phyloP scores from a whole-genome alignment of 1,284 basidiomycete species.

The Porogramme epimiltina region DNA sequence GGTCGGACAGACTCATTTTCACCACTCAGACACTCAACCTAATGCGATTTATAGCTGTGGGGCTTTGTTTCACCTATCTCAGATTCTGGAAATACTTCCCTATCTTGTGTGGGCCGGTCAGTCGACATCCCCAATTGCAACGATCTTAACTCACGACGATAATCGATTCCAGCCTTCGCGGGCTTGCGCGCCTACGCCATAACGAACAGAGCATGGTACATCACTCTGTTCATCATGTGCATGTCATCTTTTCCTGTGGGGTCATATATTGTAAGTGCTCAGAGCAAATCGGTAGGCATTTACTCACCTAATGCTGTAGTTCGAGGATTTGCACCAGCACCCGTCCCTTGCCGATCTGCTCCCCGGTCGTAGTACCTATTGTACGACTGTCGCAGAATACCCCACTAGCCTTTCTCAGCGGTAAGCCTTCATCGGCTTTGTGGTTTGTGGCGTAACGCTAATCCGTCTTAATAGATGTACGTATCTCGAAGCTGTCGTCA shows the following conservation, averaged over 20 bases:
- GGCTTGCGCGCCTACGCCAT: slow-evolving; percentile 17
- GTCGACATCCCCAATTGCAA: not conserved
- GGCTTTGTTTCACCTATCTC: not conserved
- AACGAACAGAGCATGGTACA: slow-evolving; percentile 1
- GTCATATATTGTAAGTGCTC: slow-evolving; percentile 16
- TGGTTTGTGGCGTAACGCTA: not conserved
- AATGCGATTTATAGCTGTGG: slow-evolving; percentile 6
- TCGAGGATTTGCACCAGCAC: not conserved
- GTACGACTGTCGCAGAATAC: not conserved
- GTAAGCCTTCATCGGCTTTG: not conserved
- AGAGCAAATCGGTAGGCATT: too few relatives aligned
- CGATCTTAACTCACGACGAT: not conserved
- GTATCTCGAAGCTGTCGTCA: not conserved
- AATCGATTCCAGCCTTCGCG: slow-evolving; percentile 12
- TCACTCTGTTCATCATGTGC: slow-evolving; percentile 1
- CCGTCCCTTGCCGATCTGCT: too few relatives aligned
- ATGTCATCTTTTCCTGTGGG: slow-evolving; percentile 7
- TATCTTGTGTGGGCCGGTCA: slow-evolving; percentile 14
- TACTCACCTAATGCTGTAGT: too few relatives aligned
- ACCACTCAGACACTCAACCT: too few relatives aligned
- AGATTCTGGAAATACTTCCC: slow-evolving; percentile 11
- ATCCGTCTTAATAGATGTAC: not conserved
- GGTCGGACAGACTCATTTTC: too few relatives aligned
- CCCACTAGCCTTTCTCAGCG: too few relatives aligned
- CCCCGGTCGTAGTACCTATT: too few relatives aligned